Percentiles rank a stretch among this genome's conserved stretches.
Conservation (phyloP, 1,284 basidiomycete species). For the Ustilago sp. region DNA sequence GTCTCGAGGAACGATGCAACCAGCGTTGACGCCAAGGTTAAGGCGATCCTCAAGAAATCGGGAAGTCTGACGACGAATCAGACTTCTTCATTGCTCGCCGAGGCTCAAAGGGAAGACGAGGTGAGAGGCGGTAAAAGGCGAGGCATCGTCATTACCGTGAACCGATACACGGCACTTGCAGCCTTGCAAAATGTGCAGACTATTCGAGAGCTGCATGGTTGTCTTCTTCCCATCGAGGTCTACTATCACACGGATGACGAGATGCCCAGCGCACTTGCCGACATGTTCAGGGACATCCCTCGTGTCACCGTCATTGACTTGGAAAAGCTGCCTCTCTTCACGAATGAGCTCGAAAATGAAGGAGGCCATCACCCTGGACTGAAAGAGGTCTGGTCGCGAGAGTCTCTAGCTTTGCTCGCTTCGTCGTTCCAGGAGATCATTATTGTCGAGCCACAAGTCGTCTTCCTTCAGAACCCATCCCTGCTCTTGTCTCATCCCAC, state of each 20-base stretch:
- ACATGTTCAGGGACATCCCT: constrained; percentile 24
- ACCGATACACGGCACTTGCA: constrained; percentile 20
- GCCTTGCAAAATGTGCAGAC: constrained; percentile 38
- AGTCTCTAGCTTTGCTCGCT: constrained; percentile 32
- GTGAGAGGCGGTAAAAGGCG: constrained; percentile 24
- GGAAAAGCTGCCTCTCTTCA: constrained; percentile 28
- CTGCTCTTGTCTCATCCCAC: constrained; percentile 34
- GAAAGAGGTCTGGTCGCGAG: constrained; percentile 35
- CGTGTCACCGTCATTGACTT: constrained; percentile 27
- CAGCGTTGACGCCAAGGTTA: constrained; percentile 19
- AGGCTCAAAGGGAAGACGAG: constrained; percentile 22
- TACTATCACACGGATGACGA: constrained; percentile 39
- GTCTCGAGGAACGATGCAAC: not conserved
- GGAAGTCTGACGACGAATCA: constrained; percentile 18
- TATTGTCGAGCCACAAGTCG: constrained; percentile 41
- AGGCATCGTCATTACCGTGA: constrained; percentile 43
- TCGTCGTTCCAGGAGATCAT: constrained; percentile 41
- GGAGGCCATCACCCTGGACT: constrained; percentile 33
- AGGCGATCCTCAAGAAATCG: constrained; percentile 16
- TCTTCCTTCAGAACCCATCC: constrained; percentile 42
- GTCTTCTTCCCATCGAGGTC: constrained; percentile 37
- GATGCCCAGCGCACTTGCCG: constrained; percentile 19
- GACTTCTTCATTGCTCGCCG: constrained; percentile 11
- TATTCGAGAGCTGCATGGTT: constrained; percentile 28
- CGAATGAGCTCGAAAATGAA: constrained; percentile 39